Evolutionary conservation across 495 filamentous ascomycete genomes (phyloP).

Genomic region (Trichoderma asperelloides): DNA sequence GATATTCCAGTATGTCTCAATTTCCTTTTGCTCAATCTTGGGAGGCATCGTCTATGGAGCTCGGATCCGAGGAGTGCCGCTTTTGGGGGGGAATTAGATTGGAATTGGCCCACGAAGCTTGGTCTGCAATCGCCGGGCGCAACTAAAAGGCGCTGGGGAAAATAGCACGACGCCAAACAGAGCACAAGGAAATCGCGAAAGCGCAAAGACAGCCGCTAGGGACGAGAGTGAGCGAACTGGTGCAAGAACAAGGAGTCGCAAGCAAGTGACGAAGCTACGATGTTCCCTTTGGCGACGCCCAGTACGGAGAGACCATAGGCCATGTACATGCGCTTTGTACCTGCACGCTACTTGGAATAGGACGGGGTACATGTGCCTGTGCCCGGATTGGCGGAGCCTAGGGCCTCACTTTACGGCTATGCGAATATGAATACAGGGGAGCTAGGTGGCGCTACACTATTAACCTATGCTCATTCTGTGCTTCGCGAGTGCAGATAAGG

Average conservation of each 20-base stretch:
- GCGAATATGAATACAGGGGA: neutral
- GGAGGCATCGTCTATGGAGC: conserved; percentile 49
- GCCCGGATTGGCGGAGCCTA: conserved; percentile 3
- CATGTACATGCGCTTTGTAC: neutral
- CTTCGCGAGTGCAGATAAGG: too few species aligned
- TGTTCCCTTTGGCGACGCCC: neutral
- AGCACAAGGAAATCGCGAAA: neutral
- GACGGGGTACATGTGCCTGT: neutral
- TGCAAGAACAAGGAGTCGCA: neutral
- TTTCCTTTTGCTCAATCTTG: conserved; percentile 88
- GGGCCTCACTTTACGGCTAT: neutral
- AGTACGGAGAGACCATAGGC: neutral
- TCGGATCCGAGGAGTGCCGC: neutral
- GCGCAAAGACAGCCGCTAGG: neutral
- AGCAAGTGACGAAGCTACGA: conserved; percentile 1
- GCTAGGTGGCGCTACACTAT: too few species aligned
- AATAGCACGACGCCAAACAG: neutral
- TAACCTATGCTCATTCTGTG: too few species aligned
- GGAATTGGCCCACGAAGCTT: neutral
- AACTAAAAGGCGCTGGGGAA: neutral
- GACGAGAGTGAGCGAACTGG: neutral
- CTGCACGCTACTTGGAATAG: neutral
- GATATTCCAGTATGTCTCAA: conserved; percentile 99
- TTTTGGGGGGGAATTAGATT: neutral
- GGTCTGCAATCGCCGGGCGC: neutral